Conservation (phyloP, 1,284 basidiomycete genomes). For the Malassezia restricta region DNA sequence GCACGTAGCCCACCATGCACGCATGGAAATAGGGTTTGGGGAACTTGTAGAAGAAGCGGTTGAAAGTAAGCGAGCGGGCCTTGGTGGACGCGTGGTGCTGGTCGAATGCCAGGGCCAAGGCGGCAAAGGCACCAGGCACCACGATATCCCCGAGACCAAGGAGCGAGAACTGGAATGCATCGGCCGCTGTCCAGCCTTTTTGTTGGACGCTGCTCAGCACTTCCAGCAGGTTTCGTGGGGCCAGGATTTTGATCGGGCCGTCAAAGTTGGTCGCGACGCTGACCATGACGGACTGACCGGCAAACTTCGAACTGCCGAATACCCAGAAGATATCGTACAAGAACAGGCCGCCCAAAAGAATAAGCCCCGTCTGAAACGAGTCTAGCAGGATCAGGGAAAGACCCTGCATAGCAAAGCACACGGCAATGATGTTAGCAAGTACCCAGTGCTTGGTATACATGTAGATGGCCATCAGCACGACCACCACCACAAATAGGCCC, state of each 20-base stretch:
- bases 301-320: constrained; percentile 21
- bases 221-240: constrained; percentile 45
- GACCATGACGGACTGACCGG: constrained; percentile 41
- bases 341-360: constrained; percentile 55
- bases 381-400: constrained; percentile 74
- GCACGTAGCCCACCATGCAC: constrained; percentile 62
- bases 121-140: constrained; percentile 76
- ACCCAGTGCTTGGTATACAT: constrained; percentile 55
- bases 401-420: constrained; percentile 73
- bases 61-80: constrained; percentile 23
- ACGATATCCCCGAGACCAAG: constrained; percentile 86
- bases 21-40: constrained; percentile 68
- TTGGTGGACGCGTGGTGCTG: constrained; percentile 50
- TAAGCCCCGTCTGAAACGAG: constrained; percentile 73
- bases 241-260: constrained; percentile 63
- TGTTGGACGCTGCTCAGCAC: constrained; percentile 14
- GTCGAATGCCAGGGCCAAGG: constrained; percentile 79
- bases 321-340: constrained; percentile 46
- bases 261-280: constrained; percentile 77
- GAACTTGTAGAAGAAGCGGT: constrained; percentile 47
- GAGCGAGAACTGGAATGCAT: constrained; percentile 54
- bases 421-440: constrained; percentile 65
- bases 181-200: neutral
- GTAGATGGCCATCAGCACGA: constrained; percentile 62
- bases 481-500: constrained; percentile 48